Percentiles rank a stretch among this genome's conserved stretches.
phyloP scores from a whole-genome alignment of 306 rosid genomes.

The Mucuna pruriens region DNA sequence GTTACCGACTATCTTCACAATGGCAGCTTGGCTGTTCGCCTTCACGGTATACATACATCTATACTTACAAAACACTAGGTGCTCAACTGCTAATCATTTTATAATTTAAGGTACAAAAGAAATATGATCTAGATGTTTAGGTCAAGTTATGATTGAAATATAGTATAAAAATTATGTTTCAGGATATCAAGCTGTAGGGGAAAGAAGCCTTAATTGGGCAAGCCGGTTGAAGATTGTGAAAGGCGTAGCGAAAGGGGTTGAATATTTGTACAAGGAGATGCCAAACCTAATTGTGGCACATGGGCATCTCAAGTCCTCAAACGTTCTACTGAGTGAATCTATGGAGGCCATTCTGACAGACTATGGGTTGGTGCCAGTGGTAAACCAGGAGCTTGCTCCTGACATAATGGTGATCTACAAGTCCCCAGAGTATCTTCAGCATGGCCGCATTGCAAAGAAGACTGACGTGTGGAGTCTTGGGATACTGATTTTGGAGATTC shows the following conservation, averaged over 20 bases:
- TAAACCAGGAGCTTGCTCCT: conserved; percentile 76
- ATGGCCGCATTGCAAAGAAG: conserved; percentile 74
- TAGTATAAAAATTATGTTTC: too few relatives aligned
- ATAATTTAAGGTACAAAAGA: neutral
- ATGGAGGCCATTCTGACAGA: conserved; percentile 69
- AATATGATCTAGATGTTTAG: too few relatives aligned
- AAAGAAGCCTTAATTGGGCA: conserved; percentile 69
- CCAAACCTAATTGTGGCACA: conserved; percentile 69
- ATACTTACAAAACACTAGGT: neutral
- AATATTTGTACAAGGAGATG: conserved; percentile 65
- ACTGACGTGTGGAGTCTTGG: conserved; percentile 93
- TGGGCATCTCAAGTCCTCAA: conserved; percentile 87
- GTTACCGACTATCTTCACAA: conserved; percentile 54
- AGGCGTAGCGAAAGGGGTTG: conserved; percentile 72
- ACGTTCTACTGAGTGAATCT: conserved; percentile 64
- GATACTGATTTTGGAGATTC: conserved; percentile 64
- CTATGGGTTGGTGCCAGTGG: conserved; percentile 77
- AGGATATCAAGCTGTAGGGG: conserved; percentile 58
- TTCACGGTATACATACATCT: conserved; percentile 56
- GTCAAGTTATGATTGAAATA: too few relatives aligned
- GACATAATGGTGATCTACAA: conserved; percentile 71
- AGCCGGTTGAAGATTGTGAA: conserved; percentile 69
- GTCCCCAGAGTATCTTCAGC: conserved; percentile 78
- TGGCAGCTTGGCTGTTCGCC: conserved; percentile 77
- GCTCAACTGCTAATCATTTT: neutral